Conservation (phyloP, 768 basidiomycete genomes). For the Saitozyma podzolica region DNA sequence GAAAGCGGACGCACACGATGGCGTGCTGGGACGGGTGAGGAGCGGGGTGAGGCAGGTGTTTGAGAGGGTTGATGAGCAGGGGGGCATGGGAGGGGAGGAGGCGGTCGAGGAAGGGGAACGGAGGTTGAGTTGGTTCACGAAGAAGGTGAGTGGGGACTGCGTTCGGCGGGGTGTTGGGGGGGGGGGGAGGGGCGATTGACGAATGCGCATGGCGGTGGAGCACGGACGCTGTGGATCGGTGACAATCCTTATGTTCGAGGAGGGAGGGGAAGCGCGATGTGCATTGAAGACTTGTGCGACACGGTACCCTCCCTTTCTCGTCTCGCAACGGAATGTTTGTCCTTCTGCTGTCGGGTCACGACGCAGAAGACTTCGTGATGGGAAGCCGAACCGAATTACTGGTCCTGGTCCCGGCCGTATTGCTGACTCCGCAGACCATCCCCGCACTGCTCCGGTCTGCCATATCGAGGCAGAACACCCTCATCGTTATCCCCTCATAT, state of each 20-base stretch:
- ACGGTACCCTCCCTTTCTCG: no score
- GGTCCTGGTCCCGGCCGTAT: not conserved
- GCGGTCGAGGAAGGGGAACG: slow-evolving; percentile 80
- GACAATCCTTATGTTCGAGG: no score
- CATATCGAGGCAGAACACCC: slow-evolving; percentile 83
- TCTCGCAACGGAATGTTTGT: no score
- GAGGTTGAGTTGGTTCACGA: slow-evolving; percentile 82
- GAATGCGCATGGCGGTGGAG: no score
- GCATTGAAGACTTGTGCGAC: no score
- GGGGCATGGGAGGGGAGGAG: slow-evolving; percentile 36
- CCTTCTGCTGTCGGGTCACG: no score
- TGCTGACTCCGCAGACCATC: slow-evolving; percentile 61
- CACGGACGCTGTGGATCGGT: no score
- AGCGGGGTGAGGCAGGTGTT: slow-evolving; percentile 78
- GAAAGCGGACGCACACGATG: slow-evolving; percentile 56
- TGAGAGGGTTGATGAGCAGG: slow-evolving; percentile 41
- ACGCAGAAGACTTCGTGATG: no score
- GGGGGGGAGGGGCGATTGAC: no score
- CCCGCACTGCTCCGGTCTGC: slow-evolving; percentile 86
- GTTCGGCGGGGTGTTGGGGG: no score
- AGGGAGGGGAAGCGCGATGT: no score
- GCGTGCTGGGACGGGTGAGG: slow-evolving; percentile 67
- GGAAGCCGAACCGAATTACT: no score
- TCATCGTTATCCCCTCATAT: slow-evolving; percentile 88
- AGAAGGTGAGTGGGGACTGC: slow-evolving; percentile 60